These are phyloP conservation scores for Verticillium nubilum DNA, from an alignment of 2,329 filamentous ascomycete genomes.

Conservation along the genomic window DNA sequence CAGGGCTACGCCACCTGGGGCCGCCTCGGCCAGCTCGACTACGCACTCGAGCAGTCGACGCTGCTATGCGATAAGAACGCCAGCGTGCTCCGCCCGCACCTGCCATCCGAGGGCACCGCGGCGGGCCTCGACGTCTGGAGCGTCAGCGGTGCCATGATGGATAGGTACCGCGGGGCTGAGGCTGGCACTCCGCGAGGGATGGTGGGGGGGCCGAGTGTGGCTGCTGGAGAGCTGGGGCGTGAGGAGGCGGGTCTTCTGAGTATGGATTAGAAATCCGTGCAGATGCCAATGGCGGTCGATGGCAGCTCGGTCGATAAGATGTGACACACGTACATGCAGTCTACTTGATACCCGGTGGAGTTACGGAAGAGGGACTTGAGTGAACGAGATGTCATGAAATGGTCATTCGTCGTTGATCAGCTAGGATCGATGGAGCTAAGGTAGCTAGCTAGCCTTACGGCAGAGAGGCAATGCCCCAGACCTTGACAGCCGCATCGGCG, in stretches of 20 bases:
- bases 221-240: slow-evolving; percentile 18
- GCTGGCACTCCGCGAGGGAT: not conserved
- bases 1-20: slow-evolving; percentile 66
- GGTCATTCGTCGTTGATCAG: not conserved
- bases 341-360: not conserved
- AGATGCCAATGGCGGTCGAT: not conserved
- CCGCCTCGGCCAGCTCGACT: slow-evolving; percentile 10
- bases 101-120: not conserved
- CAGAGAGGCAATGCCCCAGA: slow-evolving; percentile 66
- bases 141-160: slow-evolving; percentile 9
- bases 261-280: slow-evolving; percentile 26
- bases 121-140: slow-evolving; percentile 7
- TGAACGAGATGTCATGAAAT: not conserved
- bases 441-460: slow-evolving; percentile 23
- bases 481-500: slow-evolving; percentile 84
- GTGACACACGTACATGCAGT: not conserved
- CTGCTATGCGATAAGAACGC: slow-evolving; percentile 9
- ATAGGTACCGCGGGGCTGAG: slow-evolving; percentile 1
- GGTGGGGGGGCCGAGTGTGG: not conserved
- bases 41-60: slow-evolving; percentile 10
- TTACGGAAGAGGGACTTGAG: not conserved
- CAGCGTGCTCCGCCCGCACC: slow-evolving; percentile 7
- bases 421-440: not conserved
- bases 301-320: not conserved
- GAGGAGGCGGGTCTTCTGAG: slow-evolving; percentile 32